Conservation (phyloP, 139 green algal species). For the Picochlorum costavermella region DNA sequence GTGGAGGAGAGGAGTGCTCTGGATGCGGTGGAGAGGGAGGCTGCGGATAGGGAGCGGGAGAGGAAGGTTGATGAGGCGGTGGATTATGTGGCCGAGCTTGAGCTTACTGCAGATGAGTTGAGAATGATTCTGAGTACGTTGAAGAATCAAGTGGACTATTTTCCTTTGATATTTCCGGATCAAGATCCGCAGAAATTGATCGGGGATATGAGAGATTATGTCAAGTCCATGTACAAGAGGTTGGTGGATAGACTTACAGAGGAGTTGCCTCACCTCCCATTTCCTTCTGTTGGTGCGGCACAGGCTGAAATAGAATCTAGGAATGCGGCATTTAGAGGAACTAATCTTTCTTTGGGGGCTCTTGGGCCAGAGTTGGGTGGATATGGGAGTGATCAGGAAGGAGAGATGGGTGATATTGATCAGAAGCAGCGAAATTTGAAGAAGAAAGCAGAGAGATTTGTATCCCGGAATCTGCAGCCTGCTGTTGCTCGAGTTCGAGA, state of each 20-base stretch:
- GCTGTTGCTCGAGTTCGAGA: constrained; percentile 37
- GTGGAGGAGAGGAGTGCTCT: background rate
- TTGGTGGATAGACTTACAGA: constrained; percentile 23
- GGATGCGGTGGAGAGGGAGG: background rate
- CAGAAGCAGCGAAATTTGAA: constrained; percentile 28
- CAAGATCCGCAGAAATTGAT: constrained; percentile 1
- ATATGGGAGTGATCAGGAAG: background rate
- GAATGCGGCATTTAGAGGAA: constrained; percentile 40
- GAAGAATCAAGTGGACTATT: constrained; percentile 16
- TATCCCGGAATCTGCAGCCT: constrained; percentile 46
- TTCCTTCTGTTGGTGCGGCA: constrained; percentile 35
- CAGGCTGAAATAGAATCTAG: constrained; percentile 53
- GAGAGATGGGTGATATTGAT: background rate
- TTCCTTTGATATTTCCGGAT: constrained; percentile 30
- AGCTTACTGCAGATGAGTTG: constrained; percentile 71
- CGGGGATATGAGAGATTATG: constrained; percentile 4
- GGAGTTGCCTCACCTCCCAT: constrained; percentile 49
- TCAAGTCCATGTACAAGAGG: background rate
- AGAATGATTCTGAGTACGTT: constrained; percentile 45
- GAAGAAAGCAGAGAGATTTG: constrained; percentile 59
- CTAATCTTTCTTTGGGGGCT: background rate
- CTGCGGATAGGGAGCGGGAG: constrained; percentile 11
- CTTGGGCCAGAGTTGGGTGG: background rate
- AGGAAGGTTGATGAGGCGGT: constrained; percentile 39
- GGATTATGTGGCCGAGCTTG: constrained; percentile 68